phyloP scores from a whole-genome alignment of 2,329 filamentous ascomycete genomes.

The Aspergillus sp. region DNA sequence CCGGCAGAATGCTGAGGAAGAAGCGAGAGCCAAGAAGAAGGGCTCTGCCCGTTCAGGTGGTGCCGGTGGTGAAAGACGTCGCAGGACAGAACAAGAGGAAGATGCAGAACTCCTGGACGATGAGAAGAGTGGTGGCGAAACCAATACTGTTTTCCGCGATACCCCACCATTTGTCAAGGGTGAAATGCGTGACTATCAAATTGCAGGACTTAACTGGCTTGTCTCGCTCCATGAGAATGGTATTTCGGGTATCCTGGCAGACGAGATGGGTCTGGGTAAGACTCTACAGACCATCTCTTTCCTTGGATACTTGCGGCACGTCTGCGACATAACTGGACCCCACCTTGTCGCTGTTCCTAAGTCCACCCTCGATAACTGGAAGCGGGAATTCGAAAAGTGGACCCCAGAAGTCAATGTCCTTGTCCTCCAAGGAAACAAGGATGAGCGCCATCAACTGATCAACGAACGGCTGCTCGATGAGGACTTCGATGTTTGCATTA shows the following conservation, averaged over 20 bases:
- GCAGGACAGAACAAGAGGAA: slow-evolving; percentile 95
- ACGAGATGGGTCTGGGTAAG: slow-evolving; percentile 98
- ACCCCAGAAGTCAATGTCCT: slow-evolving; percentile 93
- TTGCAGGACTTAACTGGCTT: slow-evolving; percentile 94
- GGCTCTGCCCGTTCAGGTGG: slow-evolving; percentile 76
- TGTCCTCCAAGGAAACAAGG: slow-evolving; percentile 90
- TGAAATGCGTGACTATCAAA: slow-evolving; percentile 92
- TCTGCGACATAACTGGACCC: slow-evolving; percentile 83
- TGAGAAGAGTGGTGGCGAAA: slow-evolving; percentile 80
- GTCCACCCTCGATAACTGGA: slow-evolving; percentile 97
- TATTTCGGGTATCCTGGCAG: slow-evolving; percentile 94
- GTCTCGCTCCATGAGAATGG: slow-evolving; percentile 97
- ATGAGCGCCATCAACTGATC: slow-evolving; percentile 83
- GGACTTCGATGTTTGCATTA: slow-evolving; percentile 96
- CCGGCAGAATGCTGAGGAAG: slow-evolving; percentile 75
- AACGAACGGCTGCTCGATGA: slow-evolving; percentile 87
- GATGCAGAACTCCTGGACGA: slow-evolving; percentile 84
- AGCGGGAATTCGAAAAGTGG: slow-evolving; percentile 88
- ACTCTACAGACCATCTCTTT: slow-evolving; percentile 97
- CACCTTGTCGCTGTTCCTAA: slow-evolving; percentile 92
- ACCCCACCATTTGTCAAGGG: slow-evolving; percentile 87
- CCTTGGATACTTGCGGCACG: slow-evolving; percentile 86
- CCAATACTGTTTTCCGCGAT: slow-evolving; percentile 87
- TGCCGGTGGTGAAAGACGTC: slow-evolving; percentile 69
- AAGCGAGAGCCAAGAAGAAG: slow-evolving; percentile 68